A percentile compares a stretch with the other conserved stretches of the same genome.
Conservation (phyloP, 2,329 filamentous ascomycete genomes). For the Fusarium stilboides region DNA sequence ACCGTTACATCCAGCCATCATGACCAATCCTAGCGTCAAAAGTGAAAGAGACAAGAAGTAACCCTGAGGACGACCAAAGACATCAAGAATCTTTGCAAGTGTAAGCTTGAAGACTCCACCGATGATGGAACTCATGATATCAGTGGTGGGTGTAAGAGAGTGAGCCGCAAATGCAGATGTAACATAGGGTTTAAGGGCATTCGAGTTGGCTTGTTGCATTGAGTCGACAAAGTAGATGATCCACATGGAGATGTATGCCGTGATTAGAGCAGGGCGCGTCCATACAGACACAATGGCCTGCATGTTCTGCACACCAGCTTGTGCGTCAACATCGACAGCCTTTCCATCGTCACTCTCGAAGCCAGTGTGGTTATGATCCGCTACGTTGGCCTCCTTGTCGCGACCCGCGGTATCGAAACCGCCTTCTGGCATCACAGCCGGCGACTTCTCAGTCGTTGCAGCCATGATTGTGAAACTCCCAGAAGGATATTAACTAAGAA, state of each 20-base stretch:
- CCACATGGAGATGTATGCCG: too few relatives aligned
- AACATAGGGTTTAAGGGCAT: too few relatives aligned
- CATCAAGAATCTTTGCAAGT: slow-evolving; percentile 74
- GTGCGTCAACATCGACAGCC: slow-evolving; percentile 23
- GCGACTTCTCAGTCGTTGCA: too few relatives aligned
- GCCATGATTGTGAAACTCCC: too few relatives aligned
- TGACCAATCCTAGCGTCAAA: slow-evolving; percentile 67
- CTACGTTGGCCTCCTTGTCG: neutral
- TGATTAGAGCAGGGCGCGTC: too few relatives aligned
- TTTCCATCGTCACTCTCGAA: slow-evolving; percentile 12
- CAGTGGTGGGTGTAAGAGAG: slow-evolving; percentile 66
- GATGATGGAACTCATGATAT: slow-evolving; percentile 66
- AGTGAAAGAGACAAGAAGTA: slow-evolving; percentile 65
- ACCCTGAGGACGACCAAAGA: slow-evolving; percentile 74
- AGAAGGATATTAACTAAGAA: too few relatives aligned
- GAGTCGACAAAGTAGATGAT: too few relatives aligned
- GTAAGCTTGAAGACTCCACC: slow-evolving; percentile 72
- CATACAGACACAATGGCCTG: slow-evolving; percentile 56
- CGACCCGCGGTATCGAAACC: neutral
- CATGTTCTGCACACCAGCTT: slow-evolving; percentile 57
- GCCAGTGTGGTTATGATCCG: neutral
- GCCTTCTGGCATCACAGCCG: too few relatives aligned
- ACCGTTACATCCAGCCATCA: slow-evolving; percentile 72
- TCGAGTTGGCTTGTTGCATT: too few relatives aligned
- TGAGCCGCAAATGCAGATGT: slow-evolving; percentile 65